Evolutionary conservation across 192 early-diverging fungal species (phyloP), one percentile per base, ranked within the genome.

Genomic region (Physocladia obscura): DNA sequence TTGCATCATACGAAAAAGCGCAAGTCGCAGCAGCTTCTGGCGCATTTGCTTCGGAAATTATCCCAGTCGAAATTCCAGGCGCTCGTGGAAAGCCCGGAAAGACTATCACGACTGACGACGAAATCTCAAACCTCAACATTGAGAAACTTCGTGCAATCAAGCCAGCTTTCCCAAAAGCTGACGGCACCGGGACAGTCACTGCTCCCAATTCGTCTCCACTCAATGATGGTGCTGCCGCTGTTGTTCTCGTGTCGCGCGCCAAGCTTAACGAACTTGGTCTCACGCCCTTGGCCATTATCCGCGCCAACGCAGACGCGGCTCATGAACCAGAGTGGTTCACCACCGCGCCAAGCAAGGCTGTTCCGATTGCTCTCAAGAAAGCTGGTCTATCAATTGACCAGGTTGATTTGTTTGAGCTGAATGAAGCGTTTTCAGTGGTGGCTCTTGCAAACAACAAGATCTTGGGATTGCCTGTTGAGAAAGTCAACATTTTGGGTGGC

Each of bases 351-450:
- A 78, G 93, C 38, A 84, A 94, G 69, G 94, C 97, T 19, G 82
- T 98, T 50, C 97, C 97, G 37, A 89, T 92, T 65, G 94, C 95
- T 6, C 83, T 99, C 27, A 80, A 89, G 70, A 90, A 89, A 76
- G 97, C 97, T 40, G 88, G 89, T 34, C 22, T 76, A 8, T 65
- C 89, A 49, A 67, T 89, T 40, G 88, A 88, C 65, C 92, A 94
- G 74, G 92, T 99, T 74, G 91, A 91, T 59, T 74, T 88, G 52
- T 99, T 91, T 69, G 97, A 99, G 81, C 85, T 99, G 79, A 98
- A 99, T 83, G 97, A 99, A 79, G 97, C 97, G 1, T 99, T 99
- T 76, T 89, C 91, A 52, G 97, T 99, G 17, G 97, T 98, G 47
- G 89, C 91, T 8, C 82, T 93, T 26, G 93, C 94, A 51, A 96